Evolutionary conservation across 768 basidiomycete genomes (phyloP).

Genomic region (Candolleomyces eurysporus): DNA sequence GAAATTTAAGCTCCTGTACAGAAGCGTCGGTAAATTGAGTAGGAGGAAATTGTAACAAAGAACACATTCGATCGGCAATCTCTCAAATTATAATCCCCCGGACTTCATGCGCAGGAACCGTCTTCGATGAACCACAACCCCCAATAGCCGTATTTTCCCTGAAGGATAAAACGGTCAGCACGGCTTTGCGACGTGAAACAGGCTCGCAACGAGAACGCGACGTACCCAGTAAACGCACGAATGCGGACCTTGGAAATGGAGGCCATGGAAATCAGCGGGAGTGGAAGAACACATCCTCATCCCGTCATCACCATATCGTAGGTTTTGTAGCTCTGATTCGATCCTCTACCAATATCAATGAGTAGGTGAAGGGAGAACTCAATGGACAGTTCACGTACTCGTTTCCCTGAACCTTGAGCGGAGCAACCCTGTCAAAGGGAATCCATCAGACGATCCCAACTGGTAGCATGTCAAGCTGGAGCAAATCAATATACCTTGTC

Average conservation of each 20-base stretch:
- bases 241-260: not conserved
- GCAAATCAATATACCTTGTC: not conserved
- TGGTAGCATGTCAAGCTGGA: too few relatives aligned
- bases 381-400: not conserved
- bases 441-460: not conserved
- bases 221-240: constrained; percentile 1
- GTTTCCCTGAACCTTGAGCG: not conserved
- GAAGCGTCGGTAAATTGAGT: too few relatives aligned
- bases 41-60: too few relatives aligned
- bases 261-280: not conserved
- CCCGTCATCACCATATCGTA: not conserved
- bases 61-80: too few relatives aligned
- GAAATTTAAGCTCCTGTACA: too few relatives aligned
- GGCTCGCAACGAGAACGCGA: not conserved
- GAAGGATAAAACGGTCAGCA: not conserved
- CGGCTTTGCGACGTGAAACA: not conserved
- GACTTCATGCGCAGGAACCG: not conserved
- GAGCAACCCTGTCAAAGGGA: not conserved
- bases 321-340: not conserved
- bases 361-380: too few relatives aligned
- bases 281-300: not conserved
- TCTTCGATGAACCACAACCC: constrained; percentile 1
- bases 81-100: too few relatives aligned
- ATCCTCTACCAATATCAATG: not conserved
- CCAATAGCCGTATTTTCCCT: constrained; percentile 2